Percentiles rank a stretch among this genome's conserved stretches.
These are phyloP conservation scores for Clarireedia paspali DNA, from an alignment of 2,329 filamentous ascomycete species.

Conservation along the genomic window DNA sequence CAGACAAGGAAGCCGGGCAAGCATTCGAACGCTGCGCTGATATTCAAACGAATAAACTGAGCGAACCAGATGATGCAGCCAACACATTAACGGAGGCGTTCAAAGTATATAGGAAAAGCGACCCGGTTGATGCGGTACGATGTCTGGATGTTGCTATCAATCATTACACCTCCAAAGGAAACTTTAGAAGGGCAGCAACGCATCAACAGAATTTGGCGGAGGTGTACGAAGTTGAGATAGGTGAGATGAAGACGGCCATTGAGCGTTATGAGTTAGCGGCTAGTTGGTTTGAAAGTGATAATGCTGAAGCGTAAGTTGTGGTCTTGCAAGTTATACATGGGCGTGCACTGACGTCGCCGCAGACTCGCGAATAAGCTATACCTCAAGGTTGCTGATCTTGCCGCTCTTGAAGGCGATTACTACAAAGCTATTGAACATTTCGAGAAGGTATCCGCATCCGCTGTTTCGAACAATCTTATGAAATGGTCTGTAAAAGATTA, in stretches of 20 bases:
- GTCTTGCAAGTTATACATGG: neutral
- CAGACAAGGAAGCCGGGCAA: slow-evolving; percentile 77
- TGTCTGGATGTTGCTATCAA: slow-evolving; percentile 73
- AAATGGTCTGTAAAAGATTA: slow-evolving; percentile 94
- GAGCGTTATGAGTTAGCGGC: slow-evolving; percentile 81
- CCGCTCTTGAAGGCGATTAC: slow-evolving; percentile 77
- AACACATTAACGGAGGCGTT: slow-evolving; percentile 85
- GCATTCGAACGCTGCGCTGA: slow-evolving; percentile 81
- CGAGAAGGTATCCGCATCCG: slow-evolving; percentile 72
- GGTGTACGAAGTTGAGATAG: slow-evolving; percentile 73
- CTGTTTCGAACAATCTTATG: slow-evolving; percentile 86
- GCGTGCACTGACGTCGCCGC: slow-evolving; percentile 10
- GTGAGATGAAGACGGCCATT: slow-evolving; percentile 69
- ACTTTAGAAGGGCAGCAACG: slow-evolving; percentile 82
- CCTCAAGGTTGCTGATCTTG: slow-evolving; percentile 84
- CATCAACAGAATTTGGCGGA: slow-evolving; percentile 87
- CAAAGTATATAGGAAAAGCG: slow-evolving; percentile 85
- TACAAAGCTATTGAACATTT: slow-evolving; percentile 74
- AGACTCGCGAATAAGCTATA: slow-evolving; percentile 89
- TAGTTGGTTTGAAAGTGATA: slow-evolving; percentile 82
- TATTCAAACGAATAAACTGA: slow-evolving; percentile 72
- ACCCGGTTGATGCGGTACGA: slow-evolving; percentile 73
- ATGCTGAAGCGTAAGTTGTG: slow-evolving; percentile 64
- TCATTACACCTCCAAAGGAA: slow-evolving; percentile 83
- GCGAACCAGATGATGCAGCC: slow-evolving; percentile 87